Percentiles rank a stretch among this genome's conserved stretches.
Conservation (phyloP, 78 protist species). For the Dictyostelium brefeldianum region DNA sequence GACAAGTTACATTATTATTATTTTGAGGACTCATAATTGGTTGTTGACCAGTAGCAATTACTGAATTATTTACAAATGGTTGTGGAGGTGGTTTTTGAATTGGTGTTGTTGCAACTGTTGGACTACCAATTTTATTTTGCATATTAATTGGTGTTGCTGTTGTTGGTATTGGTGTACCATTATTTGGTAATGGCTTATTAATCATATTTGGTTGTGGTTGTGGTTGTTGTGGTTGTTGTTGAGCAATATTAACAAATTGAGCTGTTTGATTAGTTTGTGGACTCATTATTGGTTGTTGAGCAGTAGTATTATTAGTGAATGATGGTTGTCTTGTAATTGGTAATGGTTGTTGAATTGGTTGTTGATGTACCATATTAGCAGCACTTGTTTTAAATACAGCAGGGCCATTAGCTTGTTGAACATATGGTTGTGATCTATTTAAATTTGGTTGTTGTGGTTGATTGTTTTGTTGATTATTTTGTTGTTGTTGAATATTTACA, state of each 20-base stretch:
- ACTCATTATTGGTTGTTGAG: not conserved
- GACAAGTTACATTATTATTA: not conserved
- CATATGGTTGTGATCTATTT: not conserved
- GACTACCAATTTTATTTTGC: constrained; percentile 7
- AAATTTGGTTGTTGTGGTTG: not conserved
- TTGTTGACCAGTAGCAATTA: not conserved
- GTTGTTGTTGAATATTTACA: not conserved
- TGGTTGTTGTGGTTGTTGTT: not conserved
- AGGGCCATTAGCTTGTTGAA: not conserved
- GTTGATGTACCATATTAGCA: not conserved
- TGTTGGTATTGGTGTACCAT: not conserved
- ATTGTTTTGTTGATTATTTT: not conserved
- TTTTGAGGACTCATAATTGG: not conserved
- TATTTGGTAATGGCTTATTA: not conserved
- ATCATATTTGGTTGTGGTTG: not conserved
- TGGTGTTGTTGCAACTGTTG: not conserved
- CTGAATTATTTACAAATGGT: not conserved
- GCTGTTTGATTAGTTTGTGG: not conserved
- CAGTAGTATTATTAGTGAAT: no score
- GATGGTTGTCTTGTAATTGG: not conserved
- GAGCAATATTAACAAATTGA: not conserved
- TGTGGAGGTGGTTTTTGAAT: not conserved
- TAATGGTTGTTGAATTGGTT: not conserved
- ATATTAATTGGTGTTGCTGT: not conserved
- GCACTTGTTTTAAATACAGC: not conserved